Conservation (phyloP, 73 alveolate species). For the Paramecium sonneborni region DNA sequence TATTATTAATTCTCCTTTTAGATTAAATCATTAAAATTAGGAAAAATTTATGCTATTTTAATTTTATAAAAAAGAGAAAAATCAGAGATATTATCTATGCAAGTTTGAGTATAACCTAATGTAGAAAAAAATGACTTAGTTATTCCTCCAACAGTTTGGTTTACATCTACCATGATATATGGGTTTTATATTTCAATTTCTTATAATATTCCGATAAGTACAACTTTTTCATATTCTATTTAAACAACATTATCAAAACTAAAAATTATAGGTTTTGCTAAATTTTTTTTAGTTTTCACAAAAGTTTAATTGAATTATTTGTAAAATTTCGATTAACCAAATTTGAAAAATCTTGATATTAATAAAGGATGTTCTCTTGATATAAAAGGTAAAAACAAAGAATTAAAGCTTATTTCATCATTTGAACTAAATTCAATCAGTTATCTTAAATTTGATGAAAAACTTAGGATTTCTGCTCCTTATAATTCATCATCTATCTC, state of each 20-base stretch:
- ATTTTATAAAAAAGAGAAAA: neutral
- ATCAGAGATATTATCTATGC: neutral
- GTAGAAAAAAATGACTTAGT: neutral
- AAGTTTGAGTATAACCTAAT: neutral
- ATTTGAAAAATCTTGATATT: neutral
- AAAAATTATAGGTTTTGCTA: neutral
- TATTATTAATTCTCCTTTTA: neutral
- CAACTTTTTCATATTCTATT: neutral
- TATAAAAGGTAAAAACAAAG: neutral
- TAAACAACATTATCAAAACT: neutral
- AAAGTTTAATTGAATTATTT: neutral
- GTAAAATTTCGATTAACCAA: neutral
- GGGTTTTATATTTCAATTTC: neutral
- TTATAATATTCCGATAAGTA: neutral
- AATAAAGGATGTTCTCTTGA: neutral
- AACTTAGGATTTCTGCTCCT: neutral
- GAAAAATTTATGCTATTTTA: neutral
- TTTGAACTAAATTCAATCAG: neutral
- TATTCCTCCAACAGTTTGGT: neutral
- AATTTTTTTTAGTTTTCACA: neutral
- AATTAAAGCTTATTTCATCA: neutral
- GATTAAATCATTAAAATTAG: neutral
- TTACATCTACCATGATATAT: neutral
- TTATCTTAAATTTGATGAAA: neutral
- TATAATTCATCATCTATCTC: neutral